phyloP scores from a whole-genome alignment of 768 basidiomycete species.

The Cubamyces sp. region DNA sequence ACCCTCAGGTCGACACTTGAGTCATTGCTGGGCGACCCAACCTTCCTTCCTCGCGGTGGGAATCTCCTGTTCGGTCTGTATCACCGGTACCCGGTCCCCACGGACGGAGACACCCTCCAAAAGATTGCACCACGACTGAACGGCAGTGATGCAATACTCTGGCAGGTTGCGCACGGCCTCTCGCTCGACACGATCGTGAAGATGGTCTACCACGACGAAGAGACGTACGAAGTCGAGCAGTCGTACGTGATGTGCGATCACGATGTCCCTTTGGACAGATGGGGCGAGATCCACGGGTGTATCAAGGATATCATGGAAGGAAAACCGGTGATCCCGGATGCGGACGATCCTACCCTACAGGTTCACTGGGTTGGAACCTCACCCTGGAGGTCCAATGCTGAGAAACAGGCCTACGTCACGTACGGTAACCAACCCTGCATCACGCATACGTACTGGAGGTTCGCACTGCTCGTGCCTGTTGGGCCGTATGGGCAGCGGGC shows the following conservation, averaged over 20 bases:
- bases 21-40: constrained; percentile 35
- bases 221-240: neutral
- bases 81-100: constrained; percentile 46
- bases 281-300: too few species aligned
- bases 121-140: too few species aligned
- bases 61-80: constrained; percentile 44
- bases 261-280: too few species aligned
- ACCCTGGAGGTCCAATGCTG: neutral
- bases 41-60: constrained; percentile 45
- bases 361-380: neutral
- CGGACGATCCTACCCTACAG: too few species aligned
- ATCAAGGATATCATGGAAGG: too few species aligned
- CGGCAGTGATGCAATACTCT: constrained; percentile 16
- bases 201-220: neutral
- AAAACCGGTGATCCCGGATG: too few species aligned
- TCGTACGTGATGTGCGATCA: too few species aligned
- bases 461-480: neutral
- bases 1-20: constrained; percentile 25
- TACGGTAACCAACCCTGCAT: neutral
- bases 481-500: neutral
- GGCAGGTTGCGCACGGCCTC: too few species aligned
- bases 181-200: constrained; percentile 4
- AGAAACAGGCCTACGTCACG: neutral
- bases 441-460: neutral
- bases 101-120: too few species aligned